Evolutionary conservation across 106 monocot species (phyloP), one percentile per base, ranked within the genome.

Genomic region (Vanilla planifolia): DNA sequence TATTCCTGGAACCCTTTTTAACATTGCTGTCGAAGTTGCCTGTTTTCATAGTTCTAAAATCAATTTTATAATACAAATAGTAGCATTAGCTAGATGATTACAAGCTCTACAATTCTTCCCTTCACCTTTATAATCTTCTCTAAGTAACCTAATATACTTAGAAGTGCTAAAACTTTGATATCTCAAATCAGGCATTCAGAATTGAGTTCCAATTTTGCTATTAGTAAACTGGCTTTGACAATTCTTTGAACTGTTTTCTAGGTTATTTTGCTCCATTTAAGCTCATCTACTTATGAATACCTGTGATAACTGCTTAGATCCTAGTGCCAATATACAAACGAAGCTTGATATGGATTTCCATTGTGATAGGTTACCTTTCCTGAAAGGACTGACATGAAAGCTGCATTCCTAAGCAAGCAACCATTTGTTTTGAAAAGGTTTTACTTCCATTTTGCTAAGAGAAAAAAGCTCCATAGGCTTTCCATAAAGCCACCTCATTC

Each of bases 401-500:
- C 71, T 61, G 84, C 79, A 25, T 10, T 87, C 50, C 66, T 96
- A 33, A 61, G 72, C 2, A 68, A 77, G 64, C 90, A 96, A 52
- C 96, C 96, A 65, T 96, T 96, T 71, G 62, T 37, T 79, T 62
- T 96, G 57, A 74, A 58, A 71, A 95, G 94, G 94, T 95, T 41
- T 23, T 19, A 48, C 20, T 17, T 50, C 41, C 9, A 53, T 30
- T 30, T 53, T 27, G 53, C 17, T 27, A 3, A 30, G 1, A 16
- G 8, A 14, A 30, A 45, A 17, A 16, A 16, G 52, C 10, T 6
- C 35, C 30, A 3, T 15, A 8, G 34, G 20, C 8, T 57, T 34
- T 57, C 35, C 9, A 34, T 35, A 28, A 57, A 57, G 19, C 34
- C 21, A n/a, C 21, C 57, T 57, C 34, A 34, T 33, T 25, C 59